Evolutionary conservation across 768 basidiomycete genomes (phyloP).

Genomic region (Hemileccinum rubropunctum): DNA sequence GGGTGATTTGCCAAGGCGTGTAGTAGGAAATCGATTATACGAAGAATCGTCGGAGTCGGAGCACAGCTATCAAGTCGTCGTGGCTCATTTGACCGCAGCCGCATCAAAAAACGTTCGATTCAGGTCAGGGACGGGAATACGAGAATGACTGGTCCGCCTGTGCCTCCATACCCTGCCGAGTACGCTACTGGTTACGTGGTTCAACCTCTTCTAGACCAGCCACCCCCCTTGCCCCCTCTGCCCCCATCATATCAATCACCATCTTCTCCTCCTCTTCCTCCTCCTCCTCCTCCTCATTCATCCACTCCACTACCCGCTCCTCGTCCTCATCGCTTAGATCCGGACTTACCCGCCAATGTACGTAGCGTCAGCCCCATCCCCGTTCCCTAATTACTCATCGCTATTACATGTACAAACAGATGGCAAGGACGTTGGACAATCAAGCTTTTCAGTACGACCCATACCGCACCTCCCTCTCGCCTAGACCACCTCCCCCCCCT

Average conservation of each 20-base stretch:
- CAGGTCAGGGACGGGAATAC: too few relatives aligned
- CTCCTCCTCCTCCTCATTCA: constrained; percentile 32
- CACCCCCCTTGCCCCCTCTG: constrained; percentile 51
- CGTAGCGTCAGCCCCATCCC: constrained; percentile 26
- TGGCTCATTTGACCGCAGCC: too few relatives aligned
- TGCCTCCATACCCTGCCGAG: constrained; percentile 25
- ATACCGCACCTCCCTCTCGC: constrained; percentile 20
- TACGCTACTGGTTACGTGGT: neutral
- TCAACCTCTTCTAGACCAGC: constrained; percentile 13
- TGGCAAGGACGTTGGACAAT: constrained; percentile 61
- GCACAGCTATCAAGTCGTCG: too few relatives aligned
- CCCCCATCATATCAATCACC: constrained; percentile 30
- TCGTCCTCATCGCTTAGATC: constrained; percentile 60
- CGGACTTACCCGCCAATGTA: constrained; percentile 61
- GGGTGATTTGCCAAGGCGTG: too few relatives aligned
- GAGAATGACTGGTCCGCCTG: constrained; percentile 29
- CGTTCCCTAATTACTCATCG: constrained; percentile 15
- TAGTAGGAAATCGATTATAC: too few relatives aligned
- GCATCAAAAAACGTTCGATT: too few relatives aligned
- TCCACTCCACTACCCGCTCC: constrained; percentile 62
- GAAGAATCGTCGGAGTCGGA: too few relatives aligned
- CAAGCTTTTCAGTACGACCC: constrained; percentile 32
- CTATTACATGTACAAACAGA: constrained; percentile 42
- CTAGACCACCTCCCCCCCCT: constrained; percentile 22
- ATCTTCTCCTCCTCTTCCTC: constrained; percentile 4